Conservation (phyloP, 805 yeast genomes). For the Yamadazyma olivae region DNA sequence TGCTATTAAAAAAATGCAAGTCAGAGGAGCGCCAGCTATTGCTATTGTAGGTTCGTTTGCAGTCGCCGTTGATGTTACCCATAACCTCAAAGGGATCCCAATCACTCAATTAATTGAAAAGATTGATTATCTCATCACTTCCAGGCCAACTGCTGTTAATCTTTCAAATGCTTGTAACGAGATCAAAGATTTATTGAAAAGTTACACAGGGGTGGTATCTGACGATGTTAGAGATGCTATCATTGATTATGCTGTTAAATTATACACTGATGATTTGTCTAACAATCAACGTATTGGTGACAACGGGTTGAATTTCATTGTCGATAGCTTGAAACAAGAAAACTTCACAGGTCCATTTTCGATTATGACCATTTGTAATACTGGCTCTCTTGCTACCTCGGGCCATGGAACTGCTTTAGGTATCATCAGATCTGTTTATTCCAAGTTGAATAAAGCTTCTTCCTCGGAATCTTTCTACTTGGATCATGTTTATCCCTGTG, state of each 20-base stretch:
- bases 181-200: conserved; percentile 34
- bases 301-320: conserved; percentile 73
- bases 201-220: conserved; percentile 20
- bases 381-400: conserved; percentile 95
- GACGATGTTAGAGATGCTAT: conserved; percentile 28
- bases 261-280: conserved; percentile 73
- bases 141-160: conserved; percentile 96
- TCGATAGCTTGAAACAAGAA: conserved; percentile 41
- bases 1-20: conserved; percentile 89
- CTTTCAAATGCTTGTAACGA: conserved; percentile 69
- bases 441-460: conserved; percentile 33
- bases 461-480: conserved; percentile 43
- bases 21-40: conserved; percentile 98
- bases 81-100: conserved; percentile 15
- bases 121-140: conserved; percentile 63
- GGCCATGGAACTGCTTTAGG: conserved; percentile 98
- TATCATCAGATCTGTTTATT: conserved; percentile 70
- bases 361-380: conserved; percentile 89
- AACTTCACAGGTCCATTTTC: conserved; percentile 65
- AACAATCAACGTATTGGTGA: conserved; percentile 78
- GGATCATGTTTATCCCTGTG: conserved; percentile 79
- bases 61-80: conserved; percentile 64
- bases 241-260: conserved; percentile 44
- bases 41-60: conserved; percentile 92
- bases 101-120: conserved; percentile 40